Base-by-base conservation (phyloP, 495 filamentous ascomycete genomes). In the Massariosphaeria phaeospora region DNA sequence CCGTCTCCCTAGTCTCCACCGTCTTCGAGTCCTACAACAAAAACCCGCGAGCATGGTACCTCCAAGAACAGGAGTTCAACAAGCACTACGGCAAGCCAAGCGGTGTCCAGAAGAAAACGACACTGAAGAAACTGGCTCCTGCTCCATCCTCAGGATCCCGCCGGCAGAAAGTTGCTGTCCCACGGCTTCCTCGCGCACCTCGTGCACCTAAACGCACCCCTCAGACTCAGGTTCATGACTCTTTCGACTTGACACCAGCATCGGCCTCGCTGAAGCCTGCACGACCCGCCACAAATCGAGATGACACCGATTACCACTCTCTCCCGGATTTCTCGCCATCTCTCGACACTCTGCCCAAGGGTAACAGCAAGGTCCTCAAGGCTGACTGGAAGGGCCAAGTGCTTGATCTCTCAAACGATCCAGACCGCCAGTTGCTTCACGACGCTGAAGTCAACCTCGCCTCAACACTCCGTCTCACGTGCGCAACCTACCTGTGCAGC, bases 401-500 rank as follows among this genome's bases (percentile, higher is more conserved):
- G 42, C 76, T 93, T 55, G 85, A 95, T 67, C 78, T 95, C 52
- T 80, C 76, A 69, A 79, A 79, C 65, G 91, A 96, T 65, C 85
- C 87, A 39, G 79, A 95, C 67, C 76, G 78, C 29, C 67, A 85
- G 52, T 74, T 91, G 36, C 83, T 96, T 42, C 87, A 91, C 67
- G 76, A 83, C 4, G 84, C 86, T 40, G 93, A 98, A 72, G 57
- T 93, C 51, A 73, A 76, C 38, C 77, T 96, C 27, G 91, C 90
- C 27, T 80, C 84, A 34, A 85, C 81, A 20, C 80, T 98, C 18
- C 82, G 93, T 46, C 80, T 98, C 29, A 51, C 55, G 2, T 58
- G 55, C 31, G 90, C 89, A 24, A 91, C 88, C 35, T 98, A 98
- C 64, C 78, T 98, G 23, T 91, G 88, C 63, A 93, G 86, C 75